These are phyloP conservation scores for Taxillus chinensis DNA, from an alignment of 164 flowering plant genomes.

Conservation along the genomic window DNA sequence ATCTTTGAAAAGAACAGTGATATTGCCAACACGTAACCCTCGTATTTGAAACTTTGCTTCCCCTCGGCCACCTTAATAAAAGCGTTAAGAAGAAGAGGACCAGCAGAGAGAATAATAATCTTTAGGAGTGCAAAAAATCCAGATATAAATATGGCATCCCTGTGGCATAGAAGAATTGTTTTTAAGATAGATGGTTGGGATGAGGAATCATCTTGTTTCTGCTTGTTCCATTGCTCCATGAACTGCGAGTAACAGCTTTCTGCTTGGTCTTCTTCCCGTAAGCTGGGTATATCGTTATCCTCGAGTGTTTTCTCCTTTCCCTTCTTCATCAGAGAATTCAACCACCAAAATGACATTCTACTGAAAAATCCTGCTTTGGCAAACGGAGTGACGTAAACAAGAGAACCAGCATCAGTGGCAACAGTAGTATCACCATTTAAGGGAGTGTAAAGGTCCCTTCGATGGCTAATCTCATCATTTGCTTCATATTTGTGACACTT, in stretches of 20 bases:
- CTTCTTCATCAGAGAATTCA: slow-evolving; percentile 54
- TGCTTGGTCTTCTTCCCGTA: slow-evolving; percentile 42
- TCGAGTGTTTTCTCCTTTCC: slow-evolving; percentile 52
- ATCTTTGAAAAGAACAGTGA: slow-evolving; percentile 29
- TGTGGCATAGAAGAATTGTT: slow-evolving; percentile 29
- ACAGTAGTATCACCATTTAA: slow-evolving; percentile 22
- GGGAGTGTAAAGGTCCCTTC: slow-evolving; percentile 23
- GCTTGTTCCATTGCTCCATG: slow-evolving; percentile 20
- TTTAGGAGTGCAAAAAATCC: slow-evolving; percentile 46
- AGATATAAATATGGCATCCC: slow-evolving; percentile 30
- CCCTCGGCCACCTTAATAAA: slow-evolving; percentile 47
- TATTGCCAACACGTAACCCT: slow-evolving; percentile 27
- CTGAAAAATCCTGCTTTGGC: slow-evolving; percentile 47
- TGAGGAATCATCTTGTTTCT: slow-evolving; percentile 12
- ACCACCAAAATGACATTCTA: slow-evolving; percentile 60
- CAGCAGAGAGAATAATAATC: slow-evolving; percentile 32
- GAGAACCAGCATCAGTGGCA: slow-evolving; percentile 10
- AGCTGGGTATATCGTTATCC: slow-evolving; percentile 50
- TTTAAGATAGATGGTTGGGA: slow-evolving; percentile 36
- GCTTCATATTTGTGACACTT: slow-evolving; percentile 18
- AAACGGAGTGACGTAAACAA: slow-evolving; percentile 26
- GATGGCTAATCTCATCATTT: slow-evolving; percentile 6
- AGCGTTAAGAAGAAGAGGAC: slow-evolving; percentile 41
- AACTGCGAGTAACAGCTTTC: slow-evolving; percentile 40
- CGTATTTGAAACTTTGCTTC: slow-evolving; percentile 25